Evolutionary conservation across 176 grass and related monocot species (phyloP).

Genomic region (Ensete glaucum): DNA sequence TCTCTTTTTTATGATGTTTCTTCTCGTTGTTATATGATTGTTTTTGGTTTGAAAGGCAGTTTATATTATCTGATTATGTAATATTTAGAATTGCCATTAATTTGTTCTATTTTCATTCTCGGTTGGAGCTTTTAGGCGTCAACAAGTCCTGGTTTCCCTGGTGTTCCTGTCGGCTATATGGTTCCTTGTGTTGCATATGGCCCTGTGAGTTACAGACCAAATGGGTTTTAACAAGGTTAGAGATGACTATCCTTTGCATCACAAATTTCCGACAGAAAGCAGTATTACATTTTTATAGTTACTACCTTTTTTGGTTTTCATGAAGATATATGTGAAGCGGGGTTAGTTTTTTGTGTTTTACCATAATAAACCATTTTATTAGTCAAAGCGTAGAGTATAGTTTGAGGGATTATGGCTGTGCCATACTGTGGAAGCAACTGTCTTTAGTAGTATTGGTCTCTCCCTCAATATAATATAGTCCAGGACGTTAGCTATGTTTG

Average conservation of each 20-base stretch:
- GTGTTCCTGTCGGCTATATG: slow-evolving; percentile 80
- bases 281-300: neutral
- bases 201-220: slow-evolving; percentile 56
- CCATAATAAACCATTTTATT: neutral
- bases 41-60: too few relatives aligned
- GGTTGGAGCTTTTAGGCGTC: slow-evolving; percentile 31
- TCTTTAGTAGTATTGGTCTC: too few relatives aligned
- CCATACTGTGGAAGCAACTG: too few relatives aligned
- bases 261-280: neutral
- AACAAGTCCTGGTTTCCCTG: slow-evolving; percentile 49
- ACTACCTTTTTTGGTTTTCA: neutral
- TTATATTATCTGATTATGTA: too few relatives aligned
- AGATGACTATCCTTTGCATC: neutral
- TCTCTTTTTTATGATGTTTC: too few relatives aligned
- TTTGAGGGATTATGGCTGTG: too few relatives aligned
- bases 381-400: neutral
- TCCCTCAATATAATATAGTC: too few relatives aligned
- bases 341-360: neutral
- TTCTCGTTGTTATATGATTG: too few relatives aligned
- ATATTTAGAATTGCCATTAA: neutral
- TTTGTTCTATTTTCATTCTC: neutral
- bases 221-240: slow-evolving; percentile 77
- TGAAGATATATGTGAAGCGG: too few relatives aligned
- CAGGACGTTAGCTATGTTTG: too few relatives aligned
- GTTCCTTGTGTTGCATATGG: slow-evolving; percentile 59